Evolutionary conservation across 768 basidiomycete genomes (phyloP), one percentile per base, ranked within the genome.

Genomic region (Calocera cornea): DNA sequence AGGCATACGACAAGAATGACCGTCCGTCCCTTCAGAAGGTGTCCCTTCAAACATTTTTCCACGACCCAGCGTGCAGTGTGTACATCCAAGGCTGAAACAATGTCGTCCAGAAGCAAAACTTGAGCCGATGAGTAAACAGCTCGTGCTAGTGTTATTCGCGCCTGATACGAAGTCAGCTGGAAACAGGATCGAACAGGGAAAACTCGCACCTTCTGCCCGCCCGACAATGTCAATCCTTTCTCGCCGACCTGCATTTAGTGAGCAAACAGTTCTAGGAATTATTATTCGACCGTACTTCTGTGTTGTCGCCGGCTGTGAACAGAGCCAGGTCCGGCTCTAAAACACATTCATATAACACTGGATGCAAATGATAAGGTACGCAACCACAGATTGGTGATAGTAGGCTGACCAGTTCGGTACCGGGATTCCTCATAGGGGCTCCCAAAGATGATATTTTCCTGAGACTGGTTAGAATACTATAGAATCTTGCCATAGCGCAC

Each of bases 271-370:
- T 33, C 24, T 19, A 5, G 17, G 24, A 19, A n/a, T 16, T 41
- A 22, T 34, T 33, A 16, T 8, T 12, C 7, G 17, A 5, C 11
- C n/a, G 7, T 44, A 66, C 65, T 75, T 89, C 87, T 2, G 87
- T 87, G 41, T 79, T 71, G 72, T 88, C 87, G 0, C 87, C 86
- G 29, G 86, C 86, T 29, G 80, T 79, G 68, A 83, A 80, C 31
- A 84, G 71, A 34, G 72, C 76, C 7, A 84, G 73, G 69, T 84
- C 83, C 27, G 79, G 78, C 54, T 77, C 75, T 22, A 83, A 71
- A 11, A 75, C 77, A 49, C 79, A 79, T 64, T 79, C 79, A 31
- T 73, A 64, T 33, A 79, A 68, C 33, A 80, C 79, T 78, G 44
- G 1, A 5, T 2, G 17, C 22, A 34, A 19, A 14, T 60, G 33